Evolutionary conservation across 805 yeast genomes (phyloP), one percentile per base, ranked within the genome.

Genomic region (Myxozyma neglecta): DNA sequence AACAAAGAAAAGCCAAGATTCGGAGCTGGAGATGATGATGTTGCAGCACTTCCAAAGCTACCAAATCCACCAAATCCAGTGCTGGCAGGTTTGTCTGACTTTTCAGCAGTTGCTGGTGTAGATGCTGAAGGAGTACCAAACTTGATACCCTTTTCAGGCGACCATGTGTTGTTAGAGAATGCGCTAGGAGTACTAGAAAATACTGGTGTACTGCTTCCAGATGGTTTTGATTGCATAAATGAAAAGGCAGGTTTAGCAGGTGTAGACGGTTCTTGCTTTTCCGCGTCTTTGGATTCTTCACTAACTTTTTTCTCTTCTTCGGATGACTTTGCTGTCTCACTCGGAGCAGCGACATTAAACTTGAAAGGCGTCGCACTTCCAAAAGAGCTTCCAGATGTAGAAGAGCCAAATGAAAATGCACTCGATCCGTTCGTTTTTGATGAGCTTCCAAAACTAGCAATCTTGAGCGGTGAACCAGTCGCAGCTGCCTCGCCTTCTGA

Each of bases 101-200:
- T 5, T 16, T 14, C 40, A 9, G 34, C 56, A 6, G 59, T 43
- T 20, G 52, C 16, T 13, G 67, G 18, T 37, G 50, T 29, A 14
- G 61, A 32, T 18, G 56, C 34, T 11, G 59, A 40, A 1, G 57
- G 46, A 4, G 59, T 34, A 2, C 70, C 72, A 59, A 73, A 73
- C 56, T 70, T 72, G 62, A 73, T 70, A 8, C 71, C 73, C 60
- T 70, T 70, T 11, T 67, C 71, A 4, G 75, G 75, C 4, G 73
- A 57, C 75, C 75, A 73, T 1, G 71, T 66, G 60, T 69, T 56
- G 53, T 56, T 54, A 8, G 61, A 55, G 34, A 40, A 36, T 8
- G 59, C 37, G 11, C 59, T 32, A 13, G 62, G 18, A 16, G 55
- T 29, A n/a, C 56, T 54, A 36, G 59, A 49, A 35, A 61, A 61